phyloP scores from a whole-genome alignment of 352 stramenopile genomes.

The Vaucheria bursata region DNA sequence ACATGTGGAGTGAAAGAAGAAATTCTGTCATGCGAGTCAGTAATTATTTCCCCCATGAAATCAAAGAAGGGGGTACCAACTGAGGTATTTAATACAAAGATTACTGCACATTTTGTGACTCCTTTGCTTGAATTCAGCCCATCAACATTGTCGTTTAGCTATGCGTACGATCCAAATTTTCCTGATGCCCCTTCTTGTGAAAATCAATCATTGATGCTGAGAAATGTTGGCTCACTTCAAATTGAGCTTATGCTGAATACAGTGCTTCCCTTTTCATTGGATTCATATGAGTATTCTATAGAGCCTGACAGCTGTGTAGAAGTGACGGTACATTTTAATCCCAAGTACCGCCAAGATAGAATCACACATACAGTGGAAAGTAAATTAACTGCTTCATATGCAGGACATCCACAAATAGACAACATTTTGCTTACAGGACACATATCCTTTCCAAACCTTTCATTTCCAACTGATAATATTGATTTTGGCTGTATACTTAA shows the following conservation, averaged over 20 bases:
- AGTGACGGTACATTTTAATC: slow-evolving; percentile 83
- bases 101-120: slow-evolving; percentile 77
- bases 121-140: slow-evolving; percentile 69
- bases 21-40: slow-evolving; percentile 73
- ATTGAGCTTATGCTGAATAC: slow-evolving; percentile 78
- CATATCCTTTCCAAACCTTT: slow-evolving; percentile 85
- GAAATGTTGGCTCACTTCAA: slow-evolving; percentile 71
- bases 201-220: slow-evolving; percentile 64
- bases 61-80: slow-evolving; percentile 75
- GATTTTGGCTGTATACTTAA: slow-evolving; percentile 89
- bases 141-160: slow-evolving; percentile 66
- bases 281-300: slow-evolving; percentile 75
- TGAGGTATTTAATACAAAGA: slow-evolving; percentile 71
- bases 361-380: slow-evolving; percentile 70
- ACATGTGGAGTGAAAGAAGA: slow-evolving; percentile 62
- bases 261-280: slow-evolving; percentile 76
- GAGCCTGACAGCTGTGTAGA: slow-evolving; percentile 63
- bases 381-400: slow-evolving; percentile 69
- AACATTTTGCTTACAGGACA: slow-evolving; percentile 71
- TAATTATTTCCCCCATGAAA: slow-evolving; percentile 31
- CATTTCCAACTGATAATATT: slow-evolving; percentile 67
- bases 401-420: slow-evolving; percentile 77
- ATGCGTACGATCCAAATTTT: slow-evolving; percentile 62
- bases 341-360: slow-evolving; percentile 78
- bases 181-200: not conserved